Conservation (phyloP, 179 eudicot species). For the Vitellaria paradoxa region DNA sequence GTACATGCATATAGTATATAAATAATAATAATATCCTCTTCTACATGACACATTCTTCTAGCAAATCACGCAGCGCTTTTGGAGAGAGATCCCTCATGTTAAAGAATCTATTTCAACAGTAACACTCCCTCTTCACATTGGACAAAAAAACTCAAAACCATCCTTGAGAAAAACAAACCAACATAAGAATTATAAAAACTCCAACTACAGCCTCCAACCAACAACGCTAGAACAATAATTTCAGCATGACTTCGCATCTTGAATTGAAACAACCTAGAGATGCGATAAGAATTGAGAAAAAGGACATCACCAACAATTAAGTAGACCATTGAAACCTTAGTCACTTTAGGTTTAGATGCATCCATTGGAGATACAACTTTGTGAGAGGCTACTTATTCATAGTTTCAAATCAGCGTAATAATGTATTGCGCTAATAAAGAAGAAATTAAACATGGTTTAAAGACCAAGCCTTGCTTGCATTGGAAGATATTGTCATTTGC, state of each 20-base stretch:
- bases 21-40: neutral
- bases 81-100: neutral
- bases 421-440: neutral
- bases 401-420: neutral
- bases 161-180: neutral
- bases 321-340: neutral
- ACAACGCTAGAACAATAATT: neutral
- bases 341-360: neutral
- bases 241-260: neutral
- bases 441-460: neutral
- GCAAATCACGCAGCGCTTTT: neutral
- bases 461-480: neutral
- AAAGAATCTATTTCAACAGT: neutral
- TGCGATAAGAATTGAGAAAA: neutral
- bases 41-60: neutral
- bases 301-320: neutral
- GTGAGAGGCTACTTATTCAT: neutral
- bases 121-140: neutral
- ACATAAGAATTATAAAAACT: neutral
- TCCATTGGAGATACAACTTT: neutral
- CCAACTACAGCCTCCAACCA: neutral
- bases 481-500: neutral
- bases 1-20: neutral
- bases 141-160: neutral
- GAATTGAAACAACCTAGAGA: neutral